These are phyloP conservation scores for Flaveria robusta DNA, from an alignment of 129 eudicot species.

Conservation along the genomic window DNA sequence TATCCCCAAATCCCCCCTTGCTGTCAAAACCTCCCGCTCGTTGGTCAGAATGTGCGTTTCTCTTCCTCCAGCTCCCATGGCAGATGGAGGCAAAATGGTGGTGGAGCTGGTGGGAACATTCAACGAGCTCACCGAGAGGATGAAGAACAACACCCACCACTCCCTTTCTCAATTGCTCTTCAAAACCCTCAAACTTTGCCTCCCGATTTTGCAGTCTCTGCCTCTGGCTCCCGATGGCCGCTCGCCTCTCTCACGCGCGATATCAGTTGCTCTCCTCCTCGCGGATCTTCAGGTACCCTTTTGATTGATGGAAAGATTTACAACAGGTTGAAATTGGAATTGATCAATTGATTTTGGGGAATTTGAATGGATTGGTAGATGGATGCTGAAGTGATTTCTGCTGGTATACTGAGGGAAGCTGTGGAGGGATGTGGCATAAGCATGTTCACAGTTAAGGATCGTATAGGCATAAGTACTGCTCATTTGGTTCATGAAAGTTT, in stretches of 20 bases:
- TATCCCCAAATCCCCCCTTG: conserved; percentile 8
- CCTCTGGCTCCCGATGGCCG: conserved; percentile 78
- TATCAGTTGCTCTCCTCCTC: conserved; percentile 70
- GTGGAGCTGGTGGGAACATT: conserved; percentile 82
- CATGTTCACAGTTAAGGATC: conserved; percentile 60
- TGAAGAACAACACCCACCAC: conserved; percentile 44
- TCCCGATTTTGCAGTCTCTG: conserved; percentile 64
- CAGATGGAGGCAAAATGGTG: conserved; percentile 91
- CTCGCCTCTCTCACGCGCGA: conserved; percentile 65
- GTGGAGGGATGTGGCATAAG: conserved; percentile 67
- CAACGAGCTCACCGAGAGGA: conserved; percentile 79
- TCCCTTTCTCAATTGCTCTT: conserved; percentile 60
- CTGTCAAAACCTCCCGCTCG: conserved; percentile 15
- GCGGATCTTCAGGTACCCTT: conserved; percentile 79
- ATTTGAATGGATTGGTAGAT: conserved; percentile 42
- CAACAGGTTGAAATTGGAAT: too few relatives aligned
- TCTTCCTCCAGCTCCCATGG: conserved; percentile 33
- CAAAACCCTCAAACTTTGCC: conserved; percentile 70
- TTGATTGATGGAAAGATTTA: too few relatives aligned
- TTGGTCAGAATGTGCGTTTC: background rate
- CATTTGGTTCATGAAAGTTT: conserved; percentile 81
- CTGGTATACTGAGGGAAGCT: conserved; percentile 71
- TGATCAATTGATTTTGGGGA: too few relatives aligned
- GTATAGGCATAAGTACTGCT: conserved; percentile 67
- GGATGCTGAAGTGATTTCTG: conserved; percentile 95